These are phyloP conservation scores for Gracilaria vermiculophylla DNA, from an alignment of 23 red algal species.

Conservation along the genomic window DNA sequence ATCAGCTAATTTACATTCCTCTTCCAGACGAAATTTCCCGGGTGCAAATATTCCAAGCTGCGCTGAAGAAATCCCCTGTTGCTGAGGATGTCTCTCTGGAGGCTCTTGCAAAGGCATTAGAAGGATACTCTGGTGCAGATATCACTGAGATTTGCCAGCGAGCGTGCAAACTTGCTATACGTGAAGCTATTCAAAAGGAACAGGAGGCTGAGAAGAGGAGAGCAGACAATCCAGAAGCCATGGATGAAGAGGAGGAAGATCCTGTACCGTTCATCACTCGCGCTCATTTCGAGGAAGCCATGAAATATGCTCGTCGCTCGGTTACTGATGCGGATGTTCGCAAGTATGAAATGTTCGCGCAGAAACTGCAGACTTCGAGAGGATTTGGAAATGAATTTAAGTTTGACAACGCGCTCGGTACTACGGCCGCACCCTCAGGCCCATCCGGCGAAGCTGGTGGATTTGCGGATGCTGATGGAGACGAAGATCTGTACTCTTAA, in stretches of 20 bases:
- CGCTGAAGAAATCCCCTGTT: constrained; percentile 88
- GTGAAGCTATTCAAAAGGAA: constrained; percentile 91
- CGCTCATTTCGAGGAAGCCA: constrained; percentile 97
- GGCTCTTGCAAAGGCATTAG: constrained; percentile 81
- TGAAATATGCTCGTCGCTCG: constrained; percentile 90
- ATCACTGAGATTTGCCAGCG: constrained; percentile 99
- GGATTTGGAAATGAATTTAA: constrained; percentile 99
- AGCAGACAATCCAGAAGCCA: constrained; percentile 69
- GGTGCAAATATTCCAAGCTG: constrained; percentile 92
- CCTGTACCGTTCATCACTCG: constrained; percentile 92
- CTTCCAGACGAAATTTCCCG: constrained; percentile 90
- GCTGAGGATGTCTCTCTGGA: constrained; percentile 90
- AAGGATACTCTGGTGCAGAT: constrained; percentile 98
- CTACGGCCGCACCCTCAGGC: constrained; percentile 10
- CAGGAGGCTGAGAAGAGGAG: constrained; percentile 76
- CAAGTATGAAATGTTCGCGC: constrained; percentile 98
- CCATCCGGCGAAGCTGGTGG: constrained; percentile 40
- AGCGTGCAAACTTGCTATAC: constrained; percentile 97
- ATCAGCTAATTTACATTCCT: constrained; percentile 98
- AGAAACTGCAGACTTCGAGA: constrained; percentile 87
- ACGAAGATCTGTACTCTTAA: constrained; percentile 82
- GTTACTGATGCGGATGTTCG: constrained; percentile 97
- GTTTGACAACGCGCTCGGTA: constrained; percentile 70
- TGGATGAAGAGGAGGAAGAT: constrained; percentile 90
- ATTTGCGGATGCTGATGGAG: constrained; percentile 58